Evolutionary conservation across 2,329 filamentous ascomycete genomes (phyloP).

Genomic region (Keithomyces neogunnii): DNA sequence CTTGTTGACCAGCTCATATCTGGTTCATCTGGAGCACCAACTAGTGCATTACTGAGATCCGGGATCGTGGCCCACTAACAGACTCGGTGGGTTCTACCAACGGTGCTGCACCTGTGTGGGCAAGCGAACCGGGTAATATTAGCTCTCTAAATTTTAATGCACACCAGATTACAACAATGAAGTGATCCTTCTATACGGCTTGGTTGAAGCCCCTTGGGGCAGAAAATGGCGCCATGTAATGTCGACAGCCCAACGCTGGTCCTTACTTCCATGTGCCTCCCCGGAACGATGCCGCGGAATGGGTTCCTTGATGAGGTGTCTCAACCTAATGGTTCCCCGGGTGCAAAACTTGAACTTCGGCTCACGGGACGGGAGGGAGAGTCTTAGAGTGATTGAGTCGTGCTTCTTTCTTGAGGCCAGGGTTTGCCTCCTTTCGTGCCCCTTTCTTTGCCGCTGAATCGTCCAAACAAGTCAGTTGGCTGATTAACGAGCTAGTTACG

Average conservation of each 20-base stretch:
- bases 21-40: neutral
- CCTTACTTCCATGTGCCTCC: neutral
- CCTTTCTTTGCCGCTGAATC: neutral
- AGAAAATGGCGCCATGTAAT: neutral
- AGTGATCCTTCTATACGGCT: too few relatives aligned
- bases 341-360: too few relatives aligned
- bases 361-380: neutral
- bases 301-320: constrained; percentile 2
- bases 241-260: neutral
- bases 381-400: neutral
- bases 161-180: too few relatives aligned
- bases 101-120: neutral
- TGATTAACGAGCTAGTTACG: neutral
- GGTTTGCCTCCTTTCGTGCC: neutral
- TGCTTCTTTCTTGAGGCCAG: neutral
- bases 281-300: neutral
- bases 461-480: neutral
- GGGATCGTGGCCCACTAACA: neutral
- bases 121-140: constrained; percentile 2
- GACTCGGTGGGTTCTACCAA: neutral
- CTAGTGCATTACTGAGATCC: neutral
- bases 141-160: neutral
- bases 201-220: neutral
- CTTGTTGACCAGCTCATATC: too few relatives aligned
- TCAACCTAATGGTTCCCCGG: neutral